phyloP scores from a whole-genome alignment of 225 moss, liverwort and hornwort genomes.

The Physcomitrium patens region DNA sequence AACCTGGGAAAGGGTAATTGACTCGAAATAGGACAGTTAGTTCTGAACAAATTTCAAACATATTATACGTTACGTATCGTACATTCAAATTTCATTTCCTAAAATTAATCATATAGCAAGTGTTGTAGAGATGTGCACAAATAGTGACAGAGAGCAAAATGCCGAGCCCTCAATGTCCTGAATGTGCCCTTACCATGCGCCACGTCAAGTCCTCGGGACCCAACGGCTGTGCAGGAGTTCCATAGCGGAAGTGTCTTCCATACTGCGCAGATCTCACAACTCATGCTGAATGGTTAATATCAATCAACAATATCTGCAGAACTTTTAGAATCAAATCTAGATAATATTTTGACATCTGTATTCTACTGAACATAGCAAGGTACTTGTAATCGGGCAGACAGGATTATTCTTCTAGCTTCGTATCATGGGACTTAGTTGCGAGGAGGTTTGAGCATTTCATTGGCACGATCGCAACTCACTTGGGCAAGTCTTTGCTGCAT shows the following conservation, averaged over 20 bases:
- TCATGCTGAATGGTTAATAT: too few relatives aligned
- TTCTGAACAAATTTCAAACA: background rate
- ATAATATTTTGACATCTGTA: background rate
- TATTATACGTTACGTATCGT: too few relatives aligned
- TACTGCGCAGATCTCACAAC: slow-evolving; percentile 32
- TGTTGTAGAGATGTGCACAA: too few relatives aligned
- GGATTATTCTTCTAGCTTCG: background rate
- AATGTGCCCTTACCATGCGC: slow-evolving; percentile 41
- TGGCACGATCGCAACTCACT: slow-evolving; percentile 27
- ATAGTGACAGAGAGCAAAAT: too few relatives aligned
- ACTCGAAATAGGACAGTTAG: background rate
- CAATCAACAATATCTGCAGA: too few relatives aligned
- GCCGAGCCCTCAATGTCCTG: too few relatives aligned
- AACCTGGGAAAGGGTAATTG: background rate
- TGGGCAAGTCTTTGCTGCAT: slow-evolving; percentile 45
- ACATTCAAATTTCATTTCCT: too few relatives aligned
- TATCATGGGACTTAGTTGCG: background rate
- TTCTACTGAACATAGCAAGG: background rate
- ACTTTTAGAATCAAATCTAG: too few relatives aligned
- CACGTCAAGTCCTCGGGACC: slow-evolving; percentile 55
- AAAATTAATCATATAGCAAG: too few relatives aligned
- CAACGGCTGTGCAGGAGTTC: slow-evolving; percentile 47
- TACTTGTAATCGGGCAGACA: background rate
- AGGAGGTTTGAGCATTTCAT: background rate
- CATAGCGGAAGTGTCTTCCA: slow-evolving; percentile 39